Percentiles rank a stretch among this genome's conserved stretches.
Evolutionary conservation across 1,139 yeast genomes (phyloP).

Genomic region (Yamadazyma membranifaciens): DNA sequence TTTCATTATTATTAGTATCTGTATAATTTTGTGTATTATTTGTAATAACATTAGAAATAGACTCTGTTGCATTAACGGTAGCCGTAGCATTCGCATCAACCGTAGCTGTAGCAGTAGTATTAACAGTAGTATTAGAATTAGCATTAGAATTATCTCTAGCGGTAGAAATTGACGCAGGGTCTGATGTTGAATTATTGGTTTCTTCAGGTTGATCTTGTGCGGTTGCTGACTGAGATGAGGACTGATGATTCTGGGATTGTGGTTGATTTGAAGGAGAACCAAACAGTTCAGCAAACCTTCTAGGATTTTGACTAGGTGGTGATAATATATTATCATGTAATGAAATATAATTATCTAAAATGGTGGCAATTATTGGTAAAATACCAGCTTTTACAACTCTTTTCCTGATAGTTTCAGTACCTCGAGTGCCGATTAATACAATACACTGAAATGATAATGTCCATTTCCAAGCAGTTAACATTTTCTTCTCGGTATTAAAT

Average conservation of each 20-base stretch:
- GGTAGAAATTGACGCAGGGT: not conserved
- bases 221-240: not conserved
- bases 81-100: not conserved
- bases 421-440: slow-evolving; percentile 88
- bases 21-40: slow-evolving; percentile 1
- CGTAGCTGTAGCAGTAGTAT: not conserved
- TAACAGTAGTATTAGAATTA: no score
- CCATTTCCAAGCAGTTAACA: slow-evolving; percentile 93
- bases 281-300: slow-evolving; percentile 9
- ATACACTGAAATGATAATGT: slow-evolving; percentile 89
- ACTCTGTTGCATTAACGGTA: not conserved
- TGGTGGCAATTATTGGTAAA: slow-evolving; percentile 86
- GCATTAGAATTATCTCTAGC: not conserved
- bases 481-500: slow-evolving; percentile 46
- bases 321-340: slow-evolving; percentile 30
- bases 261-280: not conserved
- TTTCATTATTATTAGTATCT: slow-evolving; percentile 1
- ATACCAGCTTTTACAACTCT: slow-evolving; percentile 91
- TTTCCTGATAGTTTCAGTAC: slow-evolving; percentile 80
- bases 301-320: slow-evolving; percentile 33
- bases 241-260: not conserved
- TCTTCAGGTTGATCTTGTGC: not conserved
- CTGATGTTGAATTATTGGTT: not conserved
- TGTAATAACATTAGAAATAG: not conserved
- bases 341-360: slow-evolving; percentile 76